These are phyloP conservation scores for Anethum foeniculum DNA, from an alignment of 140 eudicot species.

Conservation along the genomic window DNA sequence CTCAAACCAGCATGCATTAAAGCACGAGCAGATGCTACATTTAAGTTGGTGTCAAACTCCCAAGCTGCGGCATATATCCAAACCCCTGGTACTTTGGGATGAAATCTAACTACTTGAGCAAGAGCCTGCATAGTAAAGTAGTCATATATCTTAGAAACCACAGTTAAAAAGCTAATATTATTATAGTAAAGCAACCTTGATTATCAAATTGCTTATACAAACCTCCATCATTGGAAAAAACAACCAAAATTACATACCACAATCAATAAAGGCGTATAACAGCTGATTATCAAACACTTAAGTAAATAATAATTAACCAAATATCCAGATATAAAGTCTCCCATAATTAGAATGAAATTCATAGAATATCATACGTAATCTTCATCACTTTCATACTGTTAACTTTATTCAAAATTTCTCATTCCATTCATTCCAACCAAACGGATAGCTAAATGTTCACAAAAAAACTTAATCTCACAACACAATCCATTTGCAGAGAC, in stretches of 20 bases:
- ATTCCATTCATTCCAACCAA: not conserved
- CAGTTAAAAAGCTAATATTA: not conserved
- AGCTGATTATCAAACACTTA: not conserved
- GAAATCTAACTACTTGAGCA: constrained; percentile 83
- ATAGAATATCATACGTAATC: too few relatives aligned
- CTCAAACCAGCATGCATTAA: constrained; percentile 86
- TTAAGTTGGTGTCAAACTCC: constrained; percentile 78
- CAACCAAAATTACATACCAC: not conserved
- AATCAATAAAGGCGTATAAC: not conserved
- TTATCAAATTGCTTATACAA: not conserved
- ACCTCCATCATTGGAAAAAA: not conserved
- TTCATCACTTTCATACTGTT: not conserved
- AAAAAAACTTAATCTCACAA: not conserved
- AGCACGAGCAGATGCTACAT: constrained; percentile 74
- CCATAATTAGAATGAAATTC: too few relatives aligned
- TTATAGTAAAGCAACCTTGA: not conserved
- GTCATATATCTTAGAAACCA: not conserved
- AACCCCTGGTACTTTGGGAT: constrained; percentile 83
- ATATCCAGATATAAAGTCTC: not conserved
- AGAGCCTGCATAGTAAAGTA: constrained; percentile 39
- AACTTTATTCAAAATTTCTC: not conserved
- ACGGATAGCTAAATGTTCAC: too few relatives aligned
- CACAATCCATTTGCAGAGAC: not conserved
- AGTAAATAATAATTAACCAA: not conserved
- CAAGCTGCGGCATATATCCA: constrained; percentile 98